A percentile compares a stretch with the other conserved stretches of the same genome.
phyloP scores from a whole-genome alignment of 2,329 filamentous ascomycete genomes.

The Chrysosphaeria jannelii region DNA sequence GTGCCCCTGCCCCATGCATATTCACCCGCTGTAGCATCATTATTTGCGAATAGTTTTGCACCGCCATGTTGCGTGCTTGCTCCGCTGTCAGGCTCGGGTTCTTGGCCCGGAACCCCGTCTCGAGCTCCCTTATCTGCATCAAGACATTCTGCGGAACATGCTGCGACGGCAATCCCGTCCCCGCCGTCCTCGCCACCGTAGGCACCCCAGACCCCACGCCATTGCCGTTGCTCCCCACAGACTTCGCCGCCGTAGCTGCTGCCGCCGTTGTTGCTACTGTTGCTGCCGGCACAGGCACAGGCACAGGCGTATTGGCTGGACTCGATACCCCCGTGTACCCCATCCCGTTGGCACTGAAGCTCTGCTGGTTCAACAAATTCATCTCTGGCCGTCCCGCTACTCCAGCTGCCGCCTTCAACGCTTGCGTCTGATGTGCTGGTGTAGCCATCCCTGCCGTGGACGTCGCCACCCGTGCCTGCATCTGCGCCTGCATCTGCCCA shows the following conservation, averaged over 20 bases:
- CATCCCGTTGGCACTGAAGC: constrained; percentile 20
- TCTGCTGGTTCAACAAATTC: constrained; percentile 18
- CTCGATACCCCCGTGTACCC: too few relatives aligned
- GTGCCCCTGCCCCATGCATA: constrained; percentile 23
- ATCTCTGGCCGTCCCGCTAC: too few relatives aligned
- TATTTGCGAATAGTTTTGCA: constrained; percentile 16
- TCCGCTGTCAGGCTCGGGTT: constrained; percentile 20
- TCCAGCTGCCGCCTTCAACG: too few relatives aligned
- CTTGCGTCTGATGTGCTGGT: too few relatives aligned
- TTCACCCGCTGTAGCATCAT: constrained; percentile 18
- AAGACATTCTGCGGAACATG: constrained; percentile 17
- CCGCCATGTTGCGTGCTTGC: constrained; percentile 18
- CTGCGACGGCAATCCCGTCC: constrained; percentile 12
- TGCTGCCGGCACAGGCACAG: constrained; percentile 5
- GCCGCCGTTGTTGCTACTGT: constrained; percentile 14
- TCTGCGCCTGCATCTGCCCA: too few relatives aligned
- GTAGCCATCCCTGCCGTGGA: too few relatives aligned
- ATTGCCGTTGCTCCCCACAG: too few relatives aligned
- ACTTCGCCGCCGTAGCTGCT: constrained; percentile 13
- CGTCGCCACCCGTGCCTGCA: too few relatives aligned
- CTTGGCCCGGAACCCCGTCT: constrained; percentile 19
- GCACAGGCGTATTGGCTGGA: constrained; percentile 15
- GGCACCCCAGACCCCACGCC: too few relatives aligned
- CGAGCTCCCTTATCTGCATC: constrained; percentile 19
- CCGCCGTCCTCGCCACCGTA: too few relatives aligned